Conservation (phyloP, 306 rosid genomes). For the Dalbergia oliveri region DNA sequence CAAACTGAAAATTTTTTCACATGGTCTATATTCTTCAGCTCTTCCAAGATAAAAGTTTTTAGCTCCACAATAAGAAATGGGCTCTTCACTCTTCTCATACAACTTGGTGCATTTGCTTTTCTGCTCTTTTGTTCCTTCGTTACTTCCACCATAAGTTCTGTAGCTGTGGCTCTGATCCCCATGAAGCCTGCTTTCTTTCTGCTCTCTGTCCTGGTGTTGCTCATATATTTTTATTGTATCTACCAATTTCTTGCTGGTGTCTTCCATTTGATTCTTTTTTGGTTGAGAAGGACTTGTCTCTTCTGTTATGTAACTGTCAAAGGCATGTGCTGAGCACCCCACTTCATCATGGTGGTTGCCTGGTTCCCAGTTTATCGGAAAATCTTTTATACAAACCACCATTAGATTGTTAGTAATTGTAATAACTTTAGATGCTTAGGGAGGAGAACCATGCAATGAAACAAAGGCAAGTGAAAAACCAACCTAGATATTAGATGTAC, state of each 20-base stretch:
- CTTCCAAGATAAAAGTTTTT: conserved; percentile 48
- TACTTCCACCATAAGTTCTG: conserved; percentile 16
- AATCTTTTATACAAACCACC: conserved; percentile 29
- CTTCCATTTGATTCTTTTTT: neutral
- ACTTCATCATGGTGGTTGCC: conserved; percentile 39
- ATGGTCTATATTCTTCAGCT: conserved; percentile 39
- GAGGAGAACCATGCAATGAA: conserved; percentile 32
- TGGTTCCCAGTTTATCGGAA: conserved; percentile 8
- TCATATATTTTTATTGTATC: neutral
- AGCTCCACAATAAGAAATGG: conserved; percentile 42
- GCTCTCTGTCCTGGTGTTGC: neutral
- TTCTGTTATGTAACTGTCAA: neutral
- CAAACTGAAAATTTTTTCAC: conserved; percentile 35
- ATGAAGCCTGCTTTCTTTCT: neutral
- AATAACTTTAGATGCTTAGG: conserved; percentile 8
- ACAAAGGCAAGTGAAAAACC: conserved; percentile 13
- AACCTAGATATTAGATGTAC: neutral
- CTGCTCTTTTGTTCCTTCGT: neutral
- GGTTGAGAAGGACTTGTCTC: conserved; percentile 12
- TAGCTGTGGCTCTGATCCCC: neutral
- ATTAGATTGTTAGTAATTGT: conserved; percentile 16
- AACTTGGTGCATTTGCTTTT: conserved; percentile 2
- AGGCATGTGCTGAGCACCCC: neutral
- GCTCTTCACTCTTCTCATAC: conserved; percentile 30
- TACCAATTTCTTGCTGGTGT: neutral